Evolutionary conservation across 2,329 filamentous ascomycete genomes (phyloP).

Genomic region (Chaetomium olivaceum): DNA sequence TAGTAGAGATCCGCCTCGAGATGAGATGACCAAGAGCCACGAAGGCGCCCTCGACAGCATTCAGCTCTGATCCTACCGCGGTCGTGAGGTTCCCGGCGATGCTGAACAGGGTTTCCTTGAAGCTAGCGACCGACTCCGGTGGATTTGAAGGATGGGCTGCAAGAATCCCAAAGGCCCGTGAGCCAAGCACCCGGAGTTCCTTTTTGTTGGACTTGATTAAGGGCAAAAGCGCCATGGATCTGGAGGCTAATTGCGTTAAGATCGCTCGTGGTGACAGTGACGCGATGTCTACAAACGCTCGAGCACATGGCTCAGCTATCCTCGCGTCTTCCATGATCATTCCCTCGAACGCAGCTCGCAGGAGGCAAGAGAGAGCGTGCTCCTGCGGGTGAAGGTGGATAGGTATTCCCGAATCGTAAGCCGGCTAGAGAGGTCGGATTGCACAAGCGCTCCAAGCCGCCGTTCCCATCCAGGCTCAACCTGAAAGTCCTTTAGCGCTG

Average conservation of each 20-base stretch:
- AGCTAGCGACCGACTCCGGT: conserved; percentile 43
- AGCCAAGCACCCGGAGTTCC: conserved; percentile 64
- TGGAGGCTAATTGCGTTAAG: conserved; percentile 51
- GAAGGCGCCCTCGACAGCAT: conserved; percentile 50
- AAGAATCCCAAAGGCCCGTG: conserved; percentile 74
- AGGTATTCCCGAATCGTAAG: conserved; percentile 59
- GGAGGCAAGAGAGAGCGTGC: conserved; percentile 45
- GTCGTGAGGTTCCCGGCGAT: conserved; percentile 54
- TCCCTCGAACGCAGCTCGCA: conserved; percentile 59
- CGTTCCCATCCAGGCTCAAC: conserved; percentile 83
- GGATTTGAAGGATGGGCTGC: conserved; percentile 62
- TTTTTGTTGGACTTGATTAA: conserved; percentile 72
- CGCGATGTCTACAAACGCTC: conserved; percentile 55
- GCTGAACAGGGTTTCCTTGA: conserved; percentile 48
- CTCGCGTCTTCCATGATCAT: conserved; percentile 48
- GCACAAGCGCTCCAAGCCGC: conserved; percentile 70
- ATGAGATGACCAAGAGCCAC: conserved; percentile 48
- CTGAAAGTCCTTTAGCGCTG: conserved; percentile 51
- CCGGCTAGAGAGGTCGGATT: conserved; percentile 67
- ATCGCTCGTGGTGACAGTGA: conserved; percentile 41
- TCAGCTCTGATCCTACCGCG: conserved; percentile 45
- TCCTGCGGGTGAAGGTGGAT: conserved; percentile 38
- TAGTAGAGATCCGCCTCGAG: conserved; percentile 51
- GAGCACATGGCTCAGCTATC: conserved; percentile 51
- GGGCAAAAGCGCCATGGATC: conserved; percentile 55